phyloP scores from a whole-genome alignment of 1,139 yeast genomes.

The Petasospora rhodanensis region DNA sequence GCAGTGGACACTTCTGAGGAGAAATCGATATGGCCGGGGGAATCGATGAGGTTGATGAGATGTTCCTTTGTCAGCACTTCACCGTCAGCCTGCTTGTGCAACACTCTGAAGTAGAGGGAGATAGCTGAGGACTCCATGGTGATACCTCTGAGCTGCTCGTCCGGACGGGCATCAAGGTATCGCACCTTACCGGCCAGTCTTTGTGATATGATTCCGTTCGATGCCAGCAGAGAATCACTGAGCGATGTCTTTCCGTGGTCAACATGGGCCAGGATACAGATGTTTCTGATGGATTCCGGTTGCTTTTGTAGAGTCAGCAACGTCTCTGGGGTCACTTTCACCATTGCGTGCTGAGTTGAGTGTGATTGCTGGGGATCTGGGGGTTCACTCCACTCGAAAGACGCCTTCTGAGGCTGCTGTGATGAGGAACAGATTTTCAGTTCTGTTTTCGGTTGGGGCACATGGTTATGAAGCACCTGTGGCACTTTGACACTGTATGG shows the following conservation, averaged over 20 bases:
- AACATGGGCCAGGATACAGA: conserved; percentile 95
- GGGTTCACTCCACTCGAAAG: too few relatives aligned
- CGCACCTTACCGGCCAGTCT: conserved; percentile 94
- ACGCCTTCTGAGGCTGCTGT: too few relatives aligned
- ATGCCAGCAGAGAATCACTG: conserved; percentile 87
- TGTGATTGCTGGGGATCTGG: too few relatives aligned
- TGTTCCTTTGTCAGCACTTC: conserved; percentile 61
- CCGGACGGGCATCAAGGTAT: conserved; percentile 89
- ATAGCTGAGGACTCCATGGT: conserved; percentile 97
- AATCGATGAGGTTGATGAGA: conserved; percentile 87
- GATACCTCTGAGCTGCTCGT: conserved; percentile 93
- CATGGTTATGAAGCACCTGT: too few relatives aligned
- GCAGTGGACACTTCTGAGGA: conserved; percentile 96
- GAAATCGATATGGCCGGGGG: conserved; percentile 98
- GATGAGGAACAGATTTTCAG: too few relatives aligned
- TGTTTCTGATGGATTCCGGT: conserved; percentile 72
- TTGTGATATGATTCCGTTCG: conserved; percentile 94
- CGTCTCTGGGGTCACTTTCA: conserved; percentile 52
- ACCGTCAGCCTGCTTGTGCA: conserved; percentile 41
- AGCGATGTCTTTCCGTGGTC: conserved; percentile 98
- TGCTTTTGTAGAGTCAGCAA: conserved; percentile 63
- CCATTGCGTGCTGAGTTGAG: too few relatives aligned
- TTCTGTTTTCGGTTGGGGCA: too few relatives aligned
- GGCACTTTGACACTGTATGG: too few relatives aligned
- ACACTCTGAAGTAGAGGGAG: conserved; percentile 72